Base-by-base conservation (phyloP, 164 flowering plant genomes). In the Tinospora cordifolia region DNA sequence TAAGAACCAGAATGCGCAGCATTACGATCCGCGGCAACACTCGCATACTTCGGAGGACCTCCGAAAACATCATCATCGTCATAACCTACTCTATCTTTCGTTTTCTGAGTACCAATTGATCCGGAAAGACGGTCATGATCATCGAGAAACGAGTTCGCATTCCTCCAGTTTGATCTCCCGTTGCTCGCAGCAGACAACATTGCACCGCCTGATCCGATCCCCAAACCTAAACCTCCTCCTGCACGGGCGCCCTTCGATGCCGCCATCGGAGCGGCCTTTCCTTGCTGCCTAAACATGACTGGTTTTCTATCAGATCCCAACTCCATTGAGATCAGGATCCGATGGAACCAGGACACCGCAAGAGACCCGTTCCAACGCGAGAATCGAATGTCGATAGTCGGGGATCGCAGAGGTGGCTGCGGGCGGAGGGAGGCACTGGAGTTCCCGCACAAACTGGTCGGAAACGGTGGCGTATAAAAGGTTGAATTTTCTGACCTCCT, bases 231-330 rank as follows among this genome's bases (percentile, higher is more conserved):
- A 70, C 62, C n/a, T 17, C 71, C 72, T n/a, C 64, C n/a, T 2
- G 4, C 36, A 30, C 22, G 17, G 62, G 83, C 39, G 46, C 80
- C 72, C 26, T 73, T 81, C 15, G 83, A 75, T 25, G 90, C 75
- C 2, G 86, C 77, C 96, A 88, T 90, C 13, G 96, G 90, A 14
- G 86, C 87, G 10, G 90, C 72, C 81, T 87, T 90, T 6, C 93
- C 89, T 66, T 82, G 86, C n/a, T 87, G 83, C 51, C 80, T 83
- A 78, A 81, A 77, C 93, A 88, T 72, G 60, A 0, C 17, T 68
- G 68, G 79, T 21, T 3, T 62, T 19, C 39, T 38, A 30, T 44
- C 36, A 69, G 72, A 69, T 60, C 68, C 36, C 25, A 19, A 54
- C 66, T 65, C 26, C 40, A 25, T 60, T 24, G 72, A 58, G 66